These are phyloP conservation scores for Irpex rosettiformis DNA, from an alignment of 1,284 basidiomycete genomes.

Conservation along the genomic window DNA sequence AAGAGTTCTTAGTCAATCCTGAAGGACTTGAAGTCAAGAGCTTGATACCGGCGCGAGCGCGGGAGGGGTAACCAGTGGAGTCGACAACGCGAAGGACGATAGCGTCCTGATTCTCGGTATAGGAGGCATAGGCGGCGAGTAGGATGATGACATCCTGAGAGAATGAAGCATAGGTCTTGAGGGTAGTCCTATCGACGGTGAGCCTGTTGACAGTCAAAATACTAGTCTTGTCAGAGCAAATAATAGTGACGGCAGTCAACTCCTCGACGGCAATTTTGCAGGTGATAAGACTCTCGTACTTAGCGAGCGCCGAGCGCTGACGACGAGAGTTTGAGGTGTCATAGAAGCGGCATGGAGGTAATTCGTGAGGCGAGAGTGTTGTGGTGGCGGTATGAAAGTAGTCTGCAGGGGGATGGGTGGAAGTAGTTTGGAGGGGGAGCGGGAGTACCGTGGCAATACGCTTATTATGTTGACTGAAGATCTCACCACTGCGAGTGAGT, in stretches of 20 bases:
- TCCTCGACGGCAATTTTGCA: conserved; percentile 98
- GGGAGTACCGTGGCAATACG: no score
- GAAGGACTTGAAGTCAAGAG: conserved; percentile 99
- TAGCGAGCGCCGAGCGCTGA: conserved; percentile 96
- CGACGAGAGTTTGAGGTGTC: conserved; percentile 97
- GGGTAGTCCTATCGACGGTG: conserved; percentile 91
- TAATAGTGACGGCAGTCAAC: conserved; percentile 93
- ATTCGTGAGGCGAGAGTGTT: no score
- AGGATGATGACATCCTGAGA: conserved; percentile 89
- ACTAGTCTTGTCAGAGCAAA: conserved; percentile 97
- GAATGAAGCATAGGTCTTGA: conserved; percentile 91
- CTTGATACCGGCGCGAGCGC: conserved; percentile 90
- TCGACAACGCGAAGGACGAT: conserved; percentile 88
- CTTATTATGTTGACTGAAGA: no score
- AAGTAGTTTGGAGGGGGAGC: no score
- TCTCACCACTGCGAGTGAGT: no score
- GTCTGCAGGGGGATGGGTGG: no score
- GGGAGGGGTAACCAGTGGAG: conserved; percentile 69
- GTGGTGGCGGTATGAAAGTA: no score
- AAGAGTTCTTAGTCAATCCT: no score
- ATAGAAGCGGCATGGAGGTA: no score
- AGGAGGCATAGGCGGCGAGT: conserved; percentile 92
- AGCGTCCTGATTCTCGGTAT: conserved; percentile 98
- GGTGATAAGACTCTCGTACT: conserved; percentile 98
- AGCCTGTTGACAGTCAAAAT: conserved; percentile 99